phyloP scores from a whole-genome alignment of 2,329 filamentous ascomycete genomes.

The Curvularia verruculosa region DNA sequence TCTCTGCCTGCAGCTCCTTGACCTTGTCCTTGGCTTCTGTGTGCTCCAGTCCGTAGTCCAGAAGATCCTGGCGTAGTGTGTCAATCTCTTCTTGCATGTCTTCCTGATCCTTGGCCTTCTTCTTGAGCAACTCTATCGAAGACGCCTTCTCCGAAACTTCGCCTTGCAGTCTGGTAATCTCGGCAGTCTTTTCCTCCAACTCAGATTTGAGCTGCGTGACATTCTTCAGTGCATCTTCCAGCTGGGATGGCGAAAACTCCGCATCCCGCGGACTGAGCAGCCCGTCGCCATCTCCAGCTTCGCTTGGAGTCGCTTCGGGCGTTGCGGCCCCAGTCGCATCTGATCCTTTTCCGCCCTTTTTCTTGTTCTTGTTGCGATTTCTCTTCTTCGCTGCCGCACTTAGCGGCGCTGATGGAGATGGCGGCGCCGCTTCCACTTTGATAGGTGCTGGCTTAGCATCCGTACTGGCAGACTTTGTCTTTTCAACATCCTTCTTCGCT shows the following conservation, averaged over 20 bases:
- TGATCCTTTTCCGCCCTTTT: slow-evolving; percentile 66
- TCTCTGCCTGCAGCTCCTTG: slow-evolving; percentile 73
- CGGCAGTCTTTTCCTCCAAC: slow-evolving; percentile 43
- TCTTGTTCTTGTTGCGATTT: slow-evolving; percentile 78
- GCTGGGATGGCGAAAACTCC: slow-evolving; percentile 52
- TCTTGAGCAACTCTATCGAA: slow-evolving; percentile 73
- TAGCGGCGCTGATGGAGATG: slow-evolving; percentile 30
- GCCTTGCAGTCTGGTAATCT: slow-evolving; percentile 41
- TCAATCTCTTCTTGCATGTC: slow-evolving; percentile 86
- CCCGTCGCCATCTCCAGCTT: slow-evolving; percentile 46
- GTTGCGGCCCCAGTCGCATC: slow-evolving; percentile 45
- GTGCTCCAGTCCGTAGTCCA: slow-evolving; percentile 80
- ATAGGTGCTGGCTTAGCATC: not conserved
- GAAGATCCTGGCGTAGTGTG: slow-evolving; percentile 76
- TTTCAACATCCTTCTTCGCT: slow-evolving; percentile 38
- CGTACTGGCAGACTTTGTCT: slow-evolving; percentile 23
- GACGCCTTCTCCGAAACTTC: slow-evolving; percentile 63
- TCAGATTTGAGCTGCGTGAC: slow-evolving; percentile 42
- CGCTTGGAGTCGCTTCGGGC: slow-evolving; percentile 45
- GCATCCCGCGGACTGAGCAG: slow-evolving; percentile 43
- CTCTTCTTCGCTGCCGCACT: slow-evolving; percentile 71
- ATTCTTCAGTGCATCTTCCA: slow-evolving; percentile 39
- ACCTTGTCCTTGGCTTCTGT: slow-evolving; percentile 79
- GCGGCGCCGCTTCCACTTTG: slow-evolving; percentile 18
- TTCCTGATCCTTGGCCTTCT: slow-evolving; percentile 76